These are phyloP conservation scores for Cladorrhinum sp. DNA, from an alignment of 2,329 filamentous ascomycete genomes.

Conservation along the genomic window DNA sequence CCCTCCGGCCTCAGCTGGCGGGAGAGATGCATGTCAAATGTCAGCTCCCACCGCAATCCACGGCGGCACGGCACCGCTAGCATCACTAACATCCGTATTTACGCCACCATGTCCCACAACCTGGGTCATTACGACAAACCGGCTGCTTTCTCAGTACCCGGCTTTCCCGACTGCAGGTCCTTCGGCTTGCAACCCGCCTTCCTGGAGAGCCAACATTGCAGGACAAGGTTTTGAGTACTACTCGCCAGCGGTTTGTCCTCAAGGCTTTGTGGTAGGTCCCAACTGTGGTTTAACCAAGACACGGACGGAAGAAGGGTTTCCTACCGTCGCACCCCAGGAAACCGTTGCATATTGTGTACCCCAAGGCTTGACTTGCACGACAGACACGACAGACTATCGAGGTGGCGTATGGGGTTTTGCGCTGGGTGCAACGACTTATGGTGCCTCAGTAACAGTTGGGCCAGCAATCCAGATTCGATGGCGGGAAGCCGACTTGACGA, in stretches of 20 bases:
- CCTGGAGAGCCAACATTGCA: constrained; percentile 36
- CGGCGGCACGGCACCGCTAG: constrained; percentile 33
- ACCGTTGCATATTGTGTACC: constrained; percentile 34
- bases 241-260: constrained; percentile 40
- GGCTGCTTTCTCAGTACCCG: constrained; percentile 39
- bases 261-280: constrained; percentile 36
- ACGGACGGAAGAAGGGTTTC: constrained; percentile 32
- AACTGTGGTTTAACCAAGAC: constrained; percentile 31
- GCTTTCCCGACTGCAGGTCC: constrained; percentile 34
- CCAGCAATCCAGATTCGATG: constrained; percentile 41
- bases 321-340: constrained; percentile 30
- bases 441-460: constrained; percentile 31
- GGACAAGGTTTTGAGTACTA: constrained; percentile 38
- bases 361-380: constrained; percentile 39
- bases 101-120: constrained; percentile 38
- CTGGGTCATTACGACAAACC: constrained; percentile 40
- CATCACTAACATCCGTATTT: constrained; percentile 41
- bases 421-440: constrained; percentile 20
- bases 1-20: constrained; percentile 9
- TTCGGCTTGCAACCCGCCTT: constrained; percentile 35
- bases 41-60: constrained; percentile 24
- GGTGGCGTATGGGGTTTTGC: constrained; percentile 39
- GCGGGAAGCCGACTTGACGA: constrained; percentile 34
- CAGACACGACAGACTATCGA: constrained; percentile 39
- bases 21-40: constrained; percentile 13